Percentiles rank a stretch among this genome's conserved stretches.
These are phyloP conservation scores for Macrophomina pseudophaseolina DNA, from an alignment of 2,329 filamentous ascomycete species.

Conservation along the genomic window DNA sequence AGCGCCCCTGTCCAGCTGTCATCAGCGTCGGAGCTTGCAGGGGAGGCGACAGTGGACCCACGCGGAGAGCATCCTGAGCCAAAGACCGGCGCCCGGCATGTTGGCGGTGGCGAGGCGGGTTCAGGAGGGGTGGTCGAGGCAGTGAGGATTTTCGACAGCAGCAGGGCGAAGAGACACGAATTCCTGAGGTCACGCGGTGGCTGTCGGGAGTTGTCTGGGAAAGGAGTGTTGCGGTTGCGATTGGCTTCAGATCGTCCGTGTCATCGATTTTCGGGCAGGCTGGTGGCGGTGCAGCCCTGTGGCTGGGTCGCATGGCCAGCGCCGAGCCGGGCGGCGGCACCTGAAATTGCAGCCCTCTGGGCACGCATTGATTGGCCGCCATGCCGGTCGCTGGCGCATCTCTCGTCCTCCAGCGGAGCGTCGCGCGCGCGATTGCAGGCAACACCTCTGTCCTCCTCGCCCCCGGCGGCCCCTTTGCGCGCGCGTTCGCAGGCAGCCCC, in stretches of 20 bases:
- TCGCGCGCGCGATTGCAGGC: not conserved
- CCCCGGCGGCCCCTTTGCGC: conserved; percentile 4
- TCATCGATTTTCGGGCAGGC: conserved; percentile 20
- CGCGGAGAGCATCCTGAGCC: conserved; percentile 73
- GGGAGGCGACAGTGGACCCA: conserved; percentile 31
- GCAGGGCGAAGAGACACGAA: not conserved
- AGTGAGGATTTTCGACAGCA: not conserved
- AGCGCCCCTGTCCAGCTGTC: conserved; percentile 62
- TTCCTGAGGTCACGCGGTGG: conserved; percentile 4
- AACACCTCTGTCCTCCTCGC: conserved; percentile 5
- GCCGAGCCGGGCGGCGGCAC: not conserved
- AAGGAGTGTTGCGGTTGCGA: conserved; percentile 11
- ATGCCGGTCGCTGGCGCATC: not conserved
- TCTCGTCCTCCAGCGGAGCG: not conserved
- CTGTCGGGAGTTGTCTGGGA: not conserved
- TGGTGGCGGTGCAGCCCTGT: conserved; percentile 1
- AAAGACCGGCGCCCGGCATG: conserved; percentile 46
- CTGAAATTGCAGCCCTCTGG: conserved; percentile 9
- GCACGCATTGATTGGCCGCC: conserved; percentile 11
- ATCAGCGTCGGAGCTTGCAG: conserved; percentile 14
- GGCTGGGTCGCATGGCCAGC: not conserved
- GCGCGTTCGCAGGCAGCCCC: not conserved
- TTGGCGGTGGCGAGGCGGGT: not conserved
- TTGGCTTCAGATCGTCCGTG: conserved; percentile 15
- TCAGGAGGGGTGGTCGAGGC: not conserved